Percentiles rank a stretch among this genome's conserved stretches.
phyloP scores from a whole-genome alignment of 208 protist genomes.

The Leishmania aethiopica region DNA sequence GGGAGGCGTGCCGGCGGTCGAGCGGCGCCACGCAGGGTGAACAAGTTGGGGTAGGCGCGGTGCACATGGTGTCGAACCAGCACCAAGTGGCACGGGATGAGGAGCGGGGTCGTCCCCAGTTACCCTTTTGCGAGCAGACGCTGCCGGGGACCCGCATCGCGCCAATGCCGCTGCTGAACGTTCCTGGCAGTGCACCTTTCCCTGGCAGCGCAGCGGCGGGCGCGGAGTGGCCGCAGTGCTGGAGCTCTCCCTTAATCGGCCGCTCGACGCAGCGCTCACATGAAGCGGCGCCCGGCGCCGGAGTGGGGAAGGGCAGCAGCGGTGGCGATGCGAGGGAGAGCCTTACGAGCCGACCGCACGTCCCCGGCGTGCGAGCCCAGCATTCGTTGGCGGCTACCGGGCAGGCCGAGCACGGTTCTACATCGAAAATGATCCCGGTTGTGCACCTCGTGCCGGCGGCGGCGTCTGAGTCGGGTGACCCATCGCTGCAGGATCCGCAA shows the following conservation, averaged over 20 bases:
- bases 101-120: not conserved
- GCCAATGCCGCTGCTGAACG: conserved; percentile 1
- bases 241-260: conserved; percentile 4
- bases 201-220: conserved; percentile 1
- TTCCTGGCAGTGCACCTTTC: not conserved
- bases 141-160: conserved; percentile 4
- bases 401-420: not conserved
- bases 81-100: not conserved
- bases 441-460: conserved; percentile 22
- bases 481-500: not conserved
- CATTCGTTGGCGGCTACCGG: not conserved
- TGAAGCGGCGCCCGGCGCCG: not conserved
- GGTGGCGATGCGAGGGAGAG: not conserved
- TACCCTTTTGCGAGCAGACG: not conserved
- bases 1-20: not conserved
- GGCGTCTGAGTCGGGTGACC: not conserved
- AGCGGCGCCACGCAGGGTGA: not conserved
- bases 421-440: conserved; percentile 27
- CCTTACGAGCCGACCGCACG: not conserved
- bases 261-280: not conserved
- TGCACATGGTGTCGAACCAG: too few species aligned
- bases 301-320: not conserved
- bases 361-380: not conserved
- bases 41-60: too few species aligned
- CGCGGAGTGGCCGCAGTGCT: conserved; percentile 12